These are phyloP conservation scores for Exidia glandulosa DNA, from an alignment of 768 basidiomycete species.

Conservation along the genomic window DNA sequence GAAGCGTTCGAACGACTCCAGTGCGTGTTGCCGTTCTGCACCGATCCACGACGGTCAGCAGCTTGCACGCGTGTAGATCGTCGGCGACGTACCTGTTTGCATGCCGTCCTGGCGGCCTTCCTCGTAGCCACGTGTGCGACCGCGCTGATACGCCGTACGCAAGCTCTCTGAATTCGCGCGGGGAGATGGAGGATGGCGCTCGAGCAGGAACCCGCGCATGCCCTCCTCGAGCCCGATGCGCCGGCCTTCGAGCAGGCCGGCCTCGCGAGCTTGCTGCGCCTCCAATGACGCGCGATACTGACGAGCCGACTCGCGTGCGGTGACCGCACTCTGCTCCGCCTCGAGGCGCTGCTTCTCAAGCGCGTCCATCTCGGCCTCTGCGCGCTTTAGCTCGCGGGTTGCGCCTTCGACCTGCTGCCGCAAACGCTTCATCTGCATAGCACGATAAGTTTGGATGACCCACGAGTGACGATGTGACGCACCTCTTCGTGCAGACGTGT, in stretches of 20 bases:
- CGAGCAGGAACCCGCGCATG: conserved; percentile 1
- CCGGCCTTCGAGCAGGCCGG: conserved; percentile 31
- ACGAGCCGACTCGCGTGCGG: conserved; percentile 32
- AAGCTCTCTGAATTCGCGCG: conserved; percentile 14
- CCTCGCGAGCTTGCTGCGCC: conserved; percentile 32
- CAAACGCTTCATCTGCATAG: conserved; percentile 26
- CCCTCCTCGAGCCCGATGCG: conserved; percentile 31
- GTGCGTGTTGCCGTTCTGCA: conserved; percentile 37
- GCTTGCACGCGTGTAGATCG: no score
- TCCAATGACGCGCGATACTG: conserved; percentile 33
- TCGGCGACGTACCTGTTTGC: conserved; percentile 17
- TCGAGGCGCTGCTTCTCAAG: conserved; percentile 28
- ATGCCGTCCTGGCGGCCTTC: conserved; percentile 38
- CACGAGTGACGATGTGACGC: background rate
- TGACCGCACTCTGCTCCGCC: conserved; percentile 32
- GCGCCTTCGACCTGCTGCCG: conserved; percentile 36
- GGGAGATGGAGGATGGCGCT: conserved; percentile 16
- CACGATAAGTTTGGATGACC: no score
- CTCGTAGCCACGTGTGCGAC: conserved; percentile 14
- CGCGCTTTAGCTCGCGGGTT: conserved; percentile 31
- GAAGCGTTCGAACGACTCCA: conserved; percentile 49
- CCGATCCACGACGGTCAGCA: no score
- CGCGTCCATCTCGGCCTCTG: conserved; percentile 15
- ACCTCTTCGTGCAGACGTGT: conserved; percentile 31
- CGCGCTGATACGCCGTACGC: conserved; percentile 6